Percentiles rank a stretch among this genome's conserved stretches.
Conservation (phyloP, 2,329 filamentous ascomycete species). For the Erysiphe pulchra region DNA sequence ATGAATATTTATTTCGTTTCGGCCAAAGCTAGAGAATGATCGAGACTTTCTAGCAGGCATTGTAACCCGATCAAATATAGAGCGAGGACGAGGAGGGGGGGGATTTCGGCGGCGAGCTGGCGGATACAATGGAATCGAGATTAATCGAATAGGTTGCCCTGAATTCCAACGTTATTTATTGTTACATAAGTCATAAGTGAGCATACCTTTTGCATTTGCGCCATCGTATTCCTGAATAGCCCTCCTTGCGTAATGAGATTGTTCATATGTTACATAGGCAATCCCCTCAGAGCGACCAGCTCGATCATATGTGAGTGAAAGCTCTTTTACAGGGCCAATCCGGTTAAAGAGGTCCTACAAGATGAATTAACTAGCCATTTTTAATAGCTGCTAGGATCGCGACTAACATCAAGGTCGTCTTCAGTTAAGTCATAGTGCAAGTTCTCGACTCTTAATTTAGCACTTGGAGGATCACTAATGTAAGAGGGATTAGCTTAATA, state of each 20-base stretch:
- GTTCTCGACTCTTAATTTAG: conserved; percentile 36
- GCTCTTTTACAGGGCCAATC: conserved; percentile 44
- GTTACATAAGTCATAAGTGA: background rate
- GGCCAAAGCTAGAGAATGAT: conserved; percentile 29
- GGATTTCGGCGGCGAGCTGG: conserved; percentile 24
- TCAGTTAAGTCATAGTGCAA: conserved; percentile 79
- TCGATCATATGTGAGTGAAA: conserved; percentile 61
- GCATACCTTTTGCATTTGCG: conserved; percentile 58
- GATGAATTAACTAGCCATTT: conserved; percentile 2
- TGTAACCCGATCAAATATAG: conserved; percentile 31
- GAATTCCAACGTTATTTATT: conserved; percentile 1
- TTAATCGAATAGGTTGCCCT: conserved; percentile 60
- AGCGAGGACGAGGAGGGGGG: conserved; percentile 24
- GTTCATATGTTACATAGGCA: conserved; percentile 61
- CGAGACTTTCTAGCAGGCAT: conserved; percentile 16
- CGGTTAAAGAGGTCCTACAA: conserved; percentile 50
- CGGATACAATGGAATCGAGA: conserved; percentile 28
- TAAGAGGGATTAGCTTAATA: too few species aligned
- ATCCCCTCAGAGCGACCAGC: conserved; percentile 68
- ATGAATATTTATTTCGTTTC: too few species aligned
- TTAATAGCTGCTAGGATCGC: background rate
- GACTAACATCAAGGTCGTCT: conserved; percentile 48
- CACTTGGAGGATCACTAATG: too few species aligned
- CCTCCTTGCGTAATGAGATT: conserved; percentile 39
- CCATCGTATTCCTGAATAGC: conserved; percentile 67